Evolutionary conservation across 805 yeast genomes (phyloP), one percentile per base, ranked within the genome.

Genomic region (Lipomyces chichibuensis): DNA sequence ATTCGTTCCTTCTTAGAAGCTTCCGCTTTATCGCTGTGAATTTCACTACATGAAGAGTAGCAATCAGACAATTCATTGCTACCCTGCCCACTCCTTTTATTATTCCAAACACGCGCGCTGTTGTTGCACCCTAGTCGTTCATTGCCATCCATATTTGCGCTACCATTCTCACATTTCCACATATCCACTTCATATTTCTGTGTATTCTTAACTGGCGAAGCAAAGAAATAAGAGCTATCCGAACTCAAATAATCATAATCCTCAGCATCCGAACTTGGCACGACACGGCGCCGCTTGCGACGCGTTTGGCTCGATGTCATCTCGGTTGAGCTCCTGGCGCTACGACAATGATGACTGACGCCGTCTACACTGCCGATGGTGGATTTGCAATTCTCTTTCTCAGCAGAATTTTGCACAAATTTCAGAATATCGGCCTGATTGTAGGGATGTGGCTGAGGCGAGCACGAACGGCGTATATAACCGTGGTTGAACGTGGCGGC

Each of bases 191-290:
- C 49, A 17, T 17, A 43, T 11, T 11, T 37, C 35, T 27, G 23
- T 23, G 23, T 25, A 57, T 2, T 29, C 39, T 56, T 20, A 1
- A n/a, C 17, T 23, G 43, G 25, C 23, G 43, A 56, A 25, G 25
- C 14, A 14, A n/a, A 56, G n/a, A 13, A 13, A 33, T 13, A 20
- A 32, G 23, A 27, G 27, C 39, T 13, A 33, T 56, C 25, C 14
- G 43, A 56, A 33, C 43, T 56, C 39, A 29, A 29, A 57, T 55
- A 55, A 49, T 59, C 55, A 17, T 64, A 59, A 20, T 64, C 66
- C 51, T 64, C 66, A 2, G 60, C 46, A 20, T 64, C 66, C 4
- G 63, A 60, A 46, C 66, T 64, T 7, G 60, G 43, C 17, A 60
- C 53, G 20, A 46, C 33, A 7, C 62, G 55, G 29, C 32, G n/a